phyloP scores from a whole-genome alignment of 164 flowering plant genomes.

The Vitis vinifera region ASM3070453v1 NC_081805.1:9218501-9219000 shows the following conservation, averaged over 20 bases:
- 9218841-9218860: background rate
- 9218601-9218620: slow-evolving; percentile 72
- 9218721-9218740: background rate
- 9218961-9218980: slow-evolving; percentile 75
- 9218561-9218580: slow-evolving; percentile 85
- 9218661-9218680: slow-evolving; percentile 58
- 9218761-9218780: background rate
- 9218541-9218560: slow-evolving; percentile 78
- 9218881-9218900: background rate
- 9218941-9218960: slow-evolving; percentile 96
- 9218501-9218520: background rate
- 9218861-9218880: background rate
- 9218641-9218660: slow-evolving; percentile 67
- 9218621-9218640: slow-evolving; percentile 75
- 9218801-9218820: background rate
- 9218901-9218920: slow-evolving; percentile 62
- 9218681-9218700: background rate
- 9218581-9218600: slow-evolving; percentile 91
- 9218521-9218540: slow-evolving; percentile 63
- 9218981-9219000: background rate
- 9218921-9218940: slow-evolving; percentile 90
- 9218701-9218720: background rate
- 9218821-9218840: background rate
- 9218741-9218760: background rate
- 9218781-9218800: background rate